Evolutionary conservation across 108 stramenopile genomes (phyloP), one percentile per base, ranked within the genome.

Genomic region (Aurantiochytrium sp.): DNA sequence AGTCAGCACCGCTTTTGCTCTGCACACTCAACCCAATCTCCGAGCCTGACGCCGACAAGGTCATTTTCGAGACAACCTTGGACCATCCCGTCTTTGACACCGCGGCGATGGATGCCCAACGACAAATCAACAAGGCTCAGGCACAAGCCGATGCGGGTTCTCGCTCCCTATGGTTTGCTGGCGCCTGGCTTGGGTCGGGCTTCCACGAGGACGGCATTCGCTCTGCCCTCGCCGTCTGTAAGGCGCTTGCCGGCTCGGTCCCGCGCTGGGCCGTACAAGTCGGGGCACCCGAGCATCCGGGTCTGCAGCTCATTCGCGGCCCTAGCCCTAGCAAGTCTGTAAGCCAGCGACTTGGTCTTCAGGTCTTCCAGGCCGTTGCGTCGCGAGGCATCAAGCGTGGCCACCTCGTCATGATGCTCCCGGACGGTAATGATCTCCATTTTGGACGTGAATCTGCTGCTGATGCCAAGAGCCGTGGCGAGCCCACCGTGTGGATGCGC

Each of bases 191-290:
- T 60, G 98, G 98, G 55, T 96, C 97, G 90, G 98, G 98, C 5
- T 99, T 99, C 91, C 98, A 99, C 89, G 98, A 99, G 91, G 98
- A 98, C 91, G 98, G 96, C 73, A 95, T 97, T 76, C 93, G 95
- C 23, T 89, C 93, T 35, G 97, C 96, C 23, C 95, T 97, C 72
- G 92, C 95, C 35, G 97, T 96, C 44, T 96, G 96, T 0, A 94
- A 93, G 19, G 72, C 90, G 21, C 87, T 97, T 42, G 92, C 94
- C 14, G 92, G 91, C 10, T 90, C 92, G 29, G 92, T 95, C 16
- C 89, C 96, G 44, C 96, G 95, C 19, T 96, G 97, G 97, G 76
- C 76, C 4, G 25, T 53, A 12, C 45, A 83, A 8, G 76, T 45
- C 4, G 76, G 76, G 2, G 76, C 76, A 12, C 76, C 76, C 3